These are phyloP conservation scores for Pugionium dolabratum DNA, from an alignment of 345 rosid genomes.

Conservation along the genomic window DNA sequence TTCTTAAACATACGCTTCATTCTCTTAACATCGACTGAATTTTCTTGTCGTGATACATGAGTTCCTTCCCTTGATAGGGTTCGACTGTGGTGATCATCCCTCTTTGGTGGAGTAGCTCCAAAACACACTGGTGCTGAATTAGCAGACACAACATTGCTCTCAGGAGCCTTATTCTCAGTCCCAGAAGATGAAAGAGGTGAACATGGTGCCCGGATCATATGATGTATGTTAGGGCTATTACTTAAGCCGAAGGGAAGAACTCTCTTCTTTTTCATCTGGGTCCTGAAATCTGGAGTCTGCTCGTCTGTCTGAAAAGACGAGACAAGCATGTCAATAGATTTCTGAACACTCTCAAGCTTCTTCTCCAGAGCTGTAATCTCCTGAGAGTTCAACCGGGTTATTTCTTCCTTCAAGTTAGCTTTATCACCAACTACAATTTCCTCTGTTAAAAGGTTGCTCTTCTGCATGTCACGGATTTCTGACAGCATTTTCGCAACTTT, in stretches of 20 bases:
- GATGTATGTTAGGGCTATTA: conserved; percentile 76
- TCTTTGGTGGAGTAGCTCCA: conserved; percentile 49
- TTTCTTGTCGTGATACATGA: conserved; percentile 52
- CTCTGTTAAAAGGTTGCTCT: conserved; percentile 51
- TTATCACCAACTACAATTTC: conserved; percentile 54
- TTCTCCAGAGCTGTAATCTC: conserved; percentile 74
- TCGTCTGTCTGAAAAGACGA: conserved; percentile 57
- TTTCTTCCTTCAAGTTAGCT: conserved; percentile 76
- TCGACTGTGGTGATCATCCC: conserved; percentile 32
- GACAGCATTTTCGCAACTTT: conserved; percentile 75
- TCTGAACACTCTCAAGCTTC: conserved; percentile 91
- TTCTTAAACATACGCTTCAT: conserved; percentile 91
- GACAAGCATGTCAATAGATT: conserved; percentile 73
- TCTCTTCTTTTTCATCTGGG: conserved; percentile 69
- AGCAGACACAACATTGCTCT: conserved; percentile 42
- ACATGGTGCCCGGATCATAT: conserved; percentile 76
- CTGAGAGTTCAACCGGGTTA: conserved; percentile 71
- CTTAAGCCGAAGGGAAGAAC: conserved; percentile 67
- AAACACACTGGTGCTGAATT: conserved; percentile 34
- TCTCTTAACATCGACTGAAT: conserved; percentile 86
- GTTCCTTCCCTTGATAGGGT: conserved; percentile 68
- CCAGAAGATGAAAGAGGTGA: conserved; percentile 75
- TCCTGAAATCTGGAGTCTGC: conserved; percentile 53
- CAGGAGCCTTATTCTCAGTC: conserved; percentile 79
- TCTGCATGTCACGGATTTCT: conserved; percentile 85